These are phyloP conservation scores for Ramaria sp. DNA, from an alignment of 768 basidiomycete species.

Conservation along the genomic window DNA sequence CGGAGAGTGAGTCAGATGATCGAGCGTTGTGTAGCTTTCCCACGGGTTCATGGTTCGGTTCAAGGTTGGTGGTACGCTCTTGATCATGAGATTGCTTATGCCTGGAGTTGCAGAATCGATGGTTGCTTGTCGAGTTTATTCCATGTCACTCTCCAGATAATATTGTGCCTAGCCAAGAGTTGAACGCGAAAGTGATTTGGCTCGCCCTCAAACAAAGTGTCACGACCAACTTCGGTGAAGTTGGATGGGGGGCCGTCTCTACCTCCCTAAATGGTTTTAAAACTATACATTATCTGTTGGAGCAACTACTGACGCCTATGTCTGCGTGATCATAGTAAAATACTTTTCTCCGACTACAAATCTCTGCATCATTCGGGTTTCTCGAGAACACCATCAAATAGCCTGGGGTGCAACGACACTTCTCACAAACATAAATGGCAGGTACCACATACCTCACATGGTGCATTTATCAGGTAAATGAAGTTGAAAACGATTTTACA, in stretches of 20 bases:
- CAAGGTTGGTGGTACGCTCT: constrained; percentile 33
- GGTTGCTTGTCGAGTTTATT: constrained; percentile 82
- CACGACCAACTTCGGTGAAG: constrained; percentile 67
- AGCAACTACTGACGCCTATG: not conserved
- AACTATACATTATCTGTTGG: not conserved
- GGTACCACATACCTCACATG: constrained; percentile 59
- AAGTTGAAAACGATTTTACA: not conserved
- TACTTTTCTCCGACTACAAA: constrained; percentile 80
- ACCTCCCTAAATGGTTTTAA: constrained; percentile 54
- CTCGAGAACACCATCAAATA: constrained; percentile 66
- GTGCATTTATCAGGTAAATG: constrained; percentile 68
- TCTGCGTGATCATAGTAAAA: constrained; percentile 45
- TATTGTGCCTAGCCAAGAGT: constrained; percentile 13
- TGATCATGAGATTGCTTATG: not conserved
- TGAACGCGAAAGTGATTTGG: constrained; percentile 61
- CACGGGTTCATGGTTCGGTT: constrained; percentile 73
- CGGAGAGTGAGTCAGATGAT: too few relatives aligned
- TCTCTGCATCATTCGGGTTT: constrained; percentile 78
- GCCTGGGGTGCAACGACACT: constrained; percentile 76
- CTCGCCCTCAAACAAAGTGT: constrained; percentile 60
- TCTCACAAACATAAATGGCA: constrained; percentile 49
- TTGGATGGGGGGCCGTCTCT: constrained; percentile 77
- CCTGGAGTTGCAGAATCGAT: constrained; percentile 52
- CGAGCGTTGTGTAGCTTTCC: too few relatives aligned
- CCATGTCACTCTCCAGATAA: constrained; percentile 17